phyloP scores from a whole-genome alignment of 768 basidiomycete species.

The Pleurotus tuoliensis region DNA sequence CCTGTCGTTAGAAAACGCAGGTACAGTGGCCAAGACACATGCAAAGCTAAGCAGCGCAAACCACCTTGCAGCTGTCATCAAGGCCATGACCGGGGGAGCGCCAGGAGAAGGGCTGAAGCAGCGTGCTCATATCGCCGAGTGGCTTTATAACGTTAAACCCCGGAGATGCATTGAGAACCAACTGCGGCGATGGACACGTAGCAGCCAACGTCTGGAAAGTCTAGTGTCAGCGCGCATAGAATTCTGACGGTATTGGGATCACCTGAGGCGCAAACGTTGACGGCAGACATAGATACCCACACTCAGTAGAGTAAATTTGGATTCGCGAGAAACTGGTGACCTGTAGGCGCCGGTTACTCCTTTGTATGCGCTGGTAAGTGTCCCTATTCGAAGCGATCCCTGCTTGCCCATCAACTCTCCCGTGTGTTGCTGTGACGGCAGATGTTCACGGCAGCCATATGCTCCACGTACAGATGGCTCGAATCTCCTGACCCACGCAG shows the following conservation, averaged over 20 bases:
- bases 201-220: not conserved
- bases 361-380: not conserved
- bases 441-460: not conserved
- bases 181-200: conserved; percentile 14
- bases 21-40: conserved; percentile 15
- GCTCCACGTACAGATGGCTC: not conserved
- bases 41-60: conserved; percentile 12
- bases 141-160: conserved; percentile 3
- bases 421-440: conserved; percentile 1
- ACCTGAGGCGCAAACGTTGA: not conserved
- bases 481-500: not conserved
- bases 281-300: not conserved
- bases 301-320: not conserved
- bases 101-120: not conserved
- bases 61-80: conserved; percentile 5
- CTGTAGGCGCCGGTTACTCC: conserved; percentile 4
- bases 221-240: not conserved
- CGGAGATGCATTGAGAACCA: not conserved
- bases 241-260: conserved; percentile 1
- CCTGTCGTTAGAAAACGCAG: conserved; percentile 29
- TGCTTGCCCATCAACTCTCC: not conserved
- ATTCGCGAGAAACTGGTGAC: not conserved
- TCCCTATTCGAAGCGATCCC: conserved; percentile 6
- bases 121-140: not conserved
- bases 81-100: conserved; percentile 11